These are phyloP conservation scores for Sporisorium iseilematis-ciliati DNA, from an alignment of 1,284 basidiomycete genomes.

Conservation along the genomic window DNA sequence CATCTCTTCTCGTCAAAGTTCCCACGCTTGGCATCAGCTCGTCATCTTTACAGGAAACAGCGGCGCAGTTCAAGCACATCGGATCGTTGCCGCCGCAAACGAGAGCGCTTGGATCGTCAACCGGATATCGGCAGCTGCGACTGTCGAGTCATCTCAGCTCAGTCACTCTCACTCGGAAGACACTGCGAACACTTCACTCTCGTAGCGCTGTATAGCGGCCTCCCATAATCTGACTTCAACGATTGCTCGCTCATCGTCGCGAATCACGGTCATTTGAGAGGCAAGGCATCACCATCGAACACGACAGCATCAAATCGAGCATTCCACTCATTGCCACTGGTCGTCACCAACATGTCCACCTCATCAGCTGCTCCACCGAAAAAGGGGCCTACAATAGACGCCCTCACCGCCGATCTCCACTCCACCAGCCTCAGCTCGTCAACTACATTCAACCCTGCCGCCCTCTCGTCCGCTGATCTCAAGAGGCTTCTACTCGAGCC, in stretches of 20 bases:
- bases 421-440: slow-evolving; percentile 15
- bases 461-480: slow-evolving; percentile 17
- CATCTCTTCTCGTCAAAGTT: not conserved
- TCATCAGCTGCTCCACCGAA: slow-evolving; percentile 26
- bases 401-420: slow-evolving; percentile 49
- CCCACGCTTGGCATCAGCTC: not conserved
- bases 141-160: slow-evolving; percentile 2
- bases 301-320: too few relatives aligned
- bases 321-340: too few relatives aligned
- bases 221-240: not conserved
- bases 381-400: slow-evolving; percentile 51
- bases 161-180: not conserved
- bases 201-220: too few relatives aligned
- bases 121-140: not conserved
- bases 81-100: too few relatives aligned
- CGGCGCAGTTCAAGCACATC: too few relatives aligned
- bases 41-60: too few relatives aligned
- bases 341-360: slow-evolving; percentile 24
- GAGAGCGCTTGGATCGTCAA: too few relatives aligned
- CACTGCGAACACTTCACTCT: too few relatives aligned
- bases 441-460: slow-evolving; percentile 4
- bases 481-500: slow-evolving; percentile 47
- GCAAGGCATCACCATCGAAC: too few relatives aligned
- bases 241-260: not conserved
- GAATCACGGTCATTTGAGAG: too few relatives aligned